Conservation (phyloP, 768 basidiomycete species). For the Lactifluus hygrophoroides region DNA sequence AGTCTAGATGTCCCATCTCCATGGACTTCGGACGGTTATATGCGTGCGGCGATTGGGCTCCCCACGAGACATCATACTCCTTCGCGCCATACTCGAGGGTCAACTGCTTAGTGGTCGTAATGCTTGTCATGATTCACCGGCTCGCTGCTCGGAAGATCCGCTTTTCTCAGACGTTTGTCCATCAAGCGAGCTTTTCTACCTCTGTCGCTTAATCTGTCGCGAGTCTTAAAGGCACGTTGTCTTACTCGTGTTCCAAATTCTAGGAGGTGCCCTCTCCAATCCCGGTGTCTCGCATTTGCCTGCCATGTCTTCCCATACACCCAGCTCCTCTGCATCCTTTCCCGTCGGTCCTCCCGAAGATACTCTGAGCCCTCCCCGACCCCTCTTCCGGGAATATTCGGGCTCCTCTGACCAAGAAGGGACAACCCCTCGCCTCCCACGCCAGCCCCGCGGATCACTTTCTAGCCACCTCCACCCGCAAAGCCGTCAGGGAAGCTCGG, state of each 20-base stretch:
- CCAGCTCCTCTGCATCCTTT: neutral
- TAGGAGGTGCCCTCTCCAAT: neutral
- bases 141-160: neutral
- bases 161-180: neutral
- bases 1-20: constrained; percentile 8
- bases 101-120: constrained; percentile 3
- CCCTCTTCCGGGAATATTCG: constrained; percentile 6
- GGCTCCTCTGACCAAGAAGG: constrained; percentile 10
- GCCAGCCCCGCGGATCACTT: neutral
- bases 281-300: neutral
- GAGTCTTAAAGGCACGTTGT: constrained; percentile 7
- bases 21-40: constrained; percentile 15
- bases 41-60: constrained; percentile 11
- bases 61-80: neutral
- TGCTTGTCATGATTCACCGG: neutral
- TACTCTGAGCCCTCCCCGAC: constrained; percentile 10
- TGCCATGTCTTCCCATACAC: neutral
- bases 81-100: constrained; percentile 9
- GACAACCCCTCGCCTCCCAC: neutral
- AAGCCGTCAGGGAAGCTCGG: constrained; percentile 7
- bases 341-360: neutral
- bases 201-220: neutral
- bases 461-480: constrained; percentile 12
- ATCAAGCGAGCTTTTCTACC: neutral
- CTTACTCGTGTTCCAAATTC: neutral